Evolutionary conservation across 1,284 basidiomycete genomes (phyloP).

Genomic region (Moesziomyces antarcticus): DNA sequence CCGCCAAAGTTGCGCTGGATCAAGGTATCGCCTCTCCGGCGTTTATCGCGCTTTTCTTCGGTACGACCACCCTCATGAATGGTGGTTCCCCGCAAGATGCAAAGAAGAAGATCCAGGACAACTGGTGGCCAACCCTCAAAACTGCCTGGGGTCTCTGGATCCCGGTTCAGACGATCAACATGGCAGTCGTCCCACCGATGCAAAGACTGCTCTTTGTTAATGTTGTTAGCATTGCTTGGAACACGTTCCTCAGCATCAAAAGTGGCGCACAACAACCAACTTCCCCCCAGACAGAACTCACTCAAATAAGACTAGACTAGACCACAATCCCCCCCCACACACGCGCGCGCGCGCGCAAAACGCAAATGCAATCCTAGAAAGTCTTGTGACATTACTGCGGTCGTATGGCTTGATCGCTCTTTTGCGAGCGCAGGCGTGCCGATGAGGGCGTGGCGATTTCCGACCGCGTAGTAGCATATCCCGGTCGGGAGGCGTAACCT

Average conservation of each 20-base stretch:
- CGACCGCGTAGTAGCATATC: too few species aligned
- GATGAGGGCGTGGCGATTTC: too few species aligned
- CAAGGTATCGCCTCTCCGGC: constrained; percentile 52
- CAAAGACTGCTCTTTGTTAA: constrained; percentile 58
- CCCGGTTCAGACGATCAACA: constrained; percentile 58
- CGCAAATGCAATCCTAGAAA: too few species aligned
- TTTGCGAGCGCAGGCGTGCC: too few species aligned
- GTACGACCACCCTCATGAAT: constrained; percentile 46
- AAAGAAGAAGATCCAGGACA: constrained; percentile 43
- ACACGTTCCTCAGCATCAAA: constrained; percentile 57
- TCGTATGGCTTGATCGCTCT: too few species aligned
- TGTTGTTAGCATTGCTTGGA: constrained; percentile 54
- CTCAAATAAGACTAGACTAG: too few species aligned
- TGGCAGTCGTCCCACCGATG: constrained; percentile 48
- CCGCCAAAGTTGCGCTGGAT: constrained; percentile 54
- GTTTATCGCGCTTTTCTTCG: constrained; percentile 51
- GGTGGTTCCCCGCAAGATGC: constrained; percentile 34
- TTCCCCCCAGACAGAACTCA: too few species aligned
- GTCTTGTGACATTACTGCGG: too few species aligned
- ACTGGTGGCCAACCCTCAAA: constrained; percentile 56
- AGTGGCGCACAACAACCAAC: not conserved
- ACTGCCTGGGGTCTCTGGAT: constrained; percentile 58
- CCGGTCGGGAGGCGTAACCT: too few species aligned
- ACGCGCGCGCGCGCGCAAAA: too few species aligned
- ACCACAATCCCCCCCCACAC: too few species aligned